These are phyloP conservation scores for Dioscorea cayenensis DNA, from an alignment of 116 monocot species.

Conservation along the genomic window DNA sequence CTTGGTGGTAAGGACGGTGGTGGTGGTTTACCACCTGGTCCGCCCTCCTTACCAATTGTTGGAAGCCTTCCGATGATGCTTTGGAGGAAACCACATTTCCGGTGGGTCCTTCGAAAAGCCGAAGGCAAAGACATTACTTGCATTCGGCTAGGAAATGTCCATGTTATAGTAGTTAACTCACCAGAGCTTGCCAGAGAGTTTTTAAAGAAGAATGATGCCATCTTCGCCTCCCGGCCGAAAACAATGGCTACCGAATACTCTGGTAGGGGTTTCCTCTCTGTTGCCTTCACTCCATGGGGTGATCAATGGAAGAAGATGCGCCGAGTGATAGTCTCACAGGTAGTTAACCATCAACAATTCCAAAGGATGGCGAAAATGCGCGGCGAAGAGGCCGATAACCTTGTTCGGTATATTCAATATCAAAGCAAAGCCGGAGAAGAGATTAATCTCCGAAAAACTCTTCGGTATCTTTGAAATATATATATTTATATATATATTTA, in stretches of 20 bases:
- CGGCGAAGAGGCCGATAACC: conserved; percentile 20
- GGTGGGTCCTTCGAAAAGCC: background rate
- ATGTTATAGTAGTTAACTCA: background rate
- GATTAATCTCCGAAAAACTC: conserved; percentile 2
- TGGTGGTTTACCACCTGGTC: background rate
- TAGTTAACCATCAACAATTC: conserved; percentile 8
- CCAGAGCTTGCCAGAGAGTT: background rate
- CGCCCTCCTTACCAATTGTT: background rate
- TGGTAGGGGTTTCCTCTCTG: background rate
- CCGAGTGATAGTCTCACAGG: conserved; percentile 13
- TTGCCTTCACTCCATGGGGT: background rate
- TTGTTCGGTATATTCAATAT: conserved; percentile 7
- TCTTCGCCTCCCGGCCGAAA: background rate
- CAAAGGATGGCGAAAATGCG: background rate
- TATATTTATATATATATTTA: too few species aligned
- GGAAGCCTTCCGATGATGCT: background rate
- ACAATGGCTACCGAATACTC: background rate
- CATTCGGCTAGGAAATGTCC: background rate
- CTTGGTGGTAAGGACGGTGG: too few species aligned
- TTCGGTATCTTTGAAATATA: background rate
- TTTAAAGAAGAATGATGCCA: background rate
- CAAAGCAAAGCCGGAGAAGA: background rate
- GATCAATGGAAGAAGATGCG: background rate
- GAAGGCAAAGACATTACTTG: conserved; percentile 1
- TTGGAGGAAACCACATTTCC: background rate